Base-by-base conservation (phyloP, 345 rosid genomes). In the Turritis glabra region DNA sequence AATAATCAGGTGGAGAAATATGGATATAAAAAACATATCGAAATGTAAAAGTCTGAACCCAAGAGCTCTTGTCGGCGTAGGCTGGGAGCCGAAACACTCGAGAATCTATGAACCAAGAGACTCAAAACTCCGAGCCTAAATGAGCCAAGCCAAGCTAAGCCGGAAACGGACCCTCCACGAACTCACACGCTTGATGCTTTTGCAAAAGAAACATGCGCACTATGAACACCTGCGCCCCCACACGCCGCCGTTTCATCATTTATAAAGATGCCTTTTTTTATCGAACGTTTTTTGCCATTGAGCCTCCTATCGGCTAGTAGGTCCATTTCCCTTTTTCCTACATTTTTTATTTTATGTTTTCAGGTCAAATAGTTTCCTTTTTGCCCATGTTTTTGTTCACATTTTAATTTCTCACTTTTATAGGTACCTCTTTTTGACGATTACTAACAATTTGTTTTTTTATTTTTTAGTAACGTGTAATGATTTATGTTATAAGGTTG, bases 161-260 rank as follows among this genome's bases (percentile, higher is more conserved):
- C 17, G 11, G 38, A 26, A n/a, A 35, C 50, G 66, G 78, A 43
- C 38, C 41, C 23, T 37, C 72, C 72, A 64, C 35, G 30, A 44
- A 53, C 46, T 33, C 44, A 70, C 84, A 82, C 80, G 81, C 86
- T 55, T 33, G 30, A 54, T 15, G 65, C 58, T 79, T 44, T 77
- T 59, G 63, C 78, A 77, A 86, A 85, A 64, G 25, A 68, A 77
- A 79, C 86, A 84, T 76, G 82, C 84, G 83, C 83, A 56, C 62
- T 82, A 82, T 69, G 72, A 78, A 75, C 79, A 64, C 78, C 62
- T 74, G 69, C 61, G 81, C 37, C 80, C 83, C 80, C 87, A 83
- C 86, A 61, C 67, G 69, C 77, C 81, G 87, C 84, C 89, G 85
- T 83, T 82, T 82, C 83, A 85, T 86, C 53, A 82, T 82, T 69